Evolutionary conservation across 2,329 filamentous ascomycete genomes (phyloP), one percentile per base, ranked within the genome.

Genomic region (Colletotrichum paranaense): DNA sequence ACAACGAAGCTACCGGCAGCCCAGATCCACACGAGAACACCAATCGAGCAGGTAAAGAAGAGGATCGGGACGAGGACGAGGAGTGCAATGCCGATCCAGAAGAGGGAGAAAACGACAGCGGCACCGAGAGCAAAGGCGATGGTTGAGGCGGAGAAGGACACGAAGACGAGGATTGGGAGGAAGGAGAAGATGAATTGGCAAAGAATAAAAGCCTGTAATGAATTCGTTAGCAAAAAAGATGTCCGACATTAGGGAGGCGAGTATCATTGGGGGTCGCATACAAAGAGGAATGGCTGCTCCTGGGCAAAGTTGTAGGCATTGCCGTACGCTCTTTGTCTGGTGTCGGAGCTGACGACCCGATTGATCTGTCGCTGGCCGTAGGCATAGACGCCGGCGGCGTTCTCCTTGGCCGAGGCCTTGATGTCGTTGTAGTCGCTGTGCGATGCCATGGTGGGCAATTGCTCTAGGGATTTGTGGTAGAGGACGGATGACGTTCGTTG

Each of bases 61-160:
- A 96, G 83, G 0, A 91, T 88, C 1, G 93, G 93, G 0, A 94
- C 83, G 19, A 97, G 87, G 53, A 95, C 79, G 60, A 94, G 80
- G 12, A 93, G 84, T 2, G 92, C 92, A 57, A 94, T 81, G 63
- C 91, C 90, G 66, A 91, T 87, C 86, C 91, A 92, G 84, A 93
- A 91, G 60, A 93, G 86, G 1, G 89, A 88, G 84, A 94, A 94
- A 68, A 91, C 78, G 52, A 94, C 78, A 14, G 91, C 92, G 35
- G 87, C 86, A 55, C 91, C 82, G 53, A 93, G 79, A 19, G 92
- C 89, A 80, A 94, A 88, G 74, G 91, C 81, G 75, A 92, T 82
- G 72, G 92, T 89, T 52, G 89, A 90, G 53, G 92, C 76, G 68
- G 88, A 86, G 85, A 95, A 95, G 76, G 89, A 84, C 68, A 88